Percentiles rank a stretch among this genome's conserved stretches.
These are phyloP conservation scores for Epichloe amarillans DNA, from an alignment of 2,329 filamentous ascomycete genomes.

Conservation along the genomic window DNA sequence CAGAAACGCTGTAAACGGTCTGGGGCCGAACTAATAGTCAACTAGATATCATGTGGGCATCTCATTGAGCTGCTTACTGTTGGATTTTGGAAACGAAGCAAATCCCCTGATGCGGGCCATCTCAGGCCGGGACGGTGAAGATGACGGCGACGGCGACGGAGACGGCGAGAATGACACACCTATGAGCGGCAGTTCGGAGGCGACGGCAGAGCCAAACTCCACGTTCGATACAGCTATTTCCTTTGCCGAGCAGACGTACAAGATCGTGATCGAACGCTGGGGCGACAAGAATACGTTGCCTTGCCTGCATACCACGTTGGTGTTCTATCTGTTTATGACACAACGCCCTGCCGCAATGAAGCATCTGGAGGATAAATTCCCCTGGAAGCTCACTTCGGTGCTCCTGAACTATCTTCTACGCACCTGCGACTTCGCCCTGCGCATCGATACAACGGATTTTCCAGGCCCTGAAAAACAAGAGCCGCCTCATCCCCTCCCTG, in stretches of 20 bases:
- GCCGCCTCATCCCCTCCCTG: slow-evolving; percentile 44
- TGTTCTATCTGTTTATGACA: slow-evolving; percentile 40
- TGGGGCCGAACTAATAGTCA: background rate
- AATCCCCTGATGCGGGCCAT: slow-evolving; percentile 33
- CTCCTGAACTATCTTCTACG: slow-evolving; percentile 25
- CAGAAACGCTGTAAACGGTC: background rate
- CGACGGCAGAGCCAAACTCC: slow-evolving; percentile 10
- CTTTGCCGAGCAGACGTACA: slow-evolving; percentile 31
- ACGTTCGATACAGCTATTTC: slow-evolving; percentile 22
- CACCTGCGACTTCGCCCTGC: slow-evolving; percentile 14
- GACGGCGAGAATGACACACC: slow-evolving; percentile 17
- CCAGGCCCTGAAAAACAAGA: slow-evolving; percentile 29
- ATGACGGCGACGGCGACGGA: slow-evolving; percentile 9
- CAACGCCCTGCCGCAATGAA: slow-evolving; percentile 1
- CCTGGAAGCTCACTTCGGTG: slow-evolving; percentile 37
- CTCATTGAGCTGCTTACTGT: slow-evolving; percentile 17
- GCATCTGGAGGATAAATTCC: slow-evolving; percentile 23
- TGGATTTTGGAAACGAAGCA: slow-evolving; percentile 24
- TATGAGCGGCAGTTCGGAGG: slow-evolving; percentile 13
- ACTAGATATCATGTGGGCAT: slow-evolving; percentile 21
- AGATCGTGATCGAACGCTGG: slow-evolving; percentile 34
- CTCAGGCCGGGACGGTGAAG: slow-evolving; percentile 15
- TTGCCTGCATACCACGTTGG: slow-evolving; percentile 48
- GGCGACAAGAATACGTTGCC: slow-evolving; percentile 47
- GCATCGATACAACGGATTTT: slow-evolving; percentile 32